A percentile compares a stretch with the other conserved stretches of the same genome.
Evolutionary conservation across 2,329 filamentous ascomycete species (phyloP).

Genomic region (Amesomyces nigricolor): DNA sequence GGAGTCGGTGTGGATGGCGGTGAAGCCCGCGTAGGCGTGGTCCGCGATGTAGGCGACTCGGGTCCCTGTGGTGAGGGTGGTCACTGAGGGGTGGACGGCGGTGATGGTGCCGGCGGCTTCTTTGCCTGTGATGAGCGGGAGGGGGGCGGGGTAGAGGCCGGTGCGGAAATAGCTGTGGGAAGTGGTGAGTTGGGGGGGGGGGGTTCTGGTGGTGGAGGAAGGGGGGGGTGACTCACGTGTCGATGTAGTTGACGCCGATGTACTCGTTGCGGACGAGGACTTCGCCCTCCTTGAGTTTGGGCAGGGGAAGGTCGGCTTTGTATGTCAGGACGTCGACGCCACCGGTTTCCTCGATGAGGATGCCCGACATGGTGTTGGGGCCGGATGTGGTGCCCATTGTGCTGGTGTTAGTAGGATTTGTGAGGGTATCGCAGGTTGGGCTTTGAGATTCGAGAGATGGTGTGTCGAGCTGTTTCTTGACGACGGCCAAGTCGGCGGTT

Average conservation of each 20-base stretch:
- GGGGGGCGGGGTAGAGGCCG: conserved; percentile 67
- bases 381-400: conserved; percentile 29
- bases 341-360: conserved; percentile 67
- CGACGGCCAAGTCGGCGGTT: too few species aligned
- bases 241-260: conserved; percentile 82
- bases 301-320: conserved; percentile 65
- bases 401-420: neutral
- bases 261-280: conserved; percentile 76
- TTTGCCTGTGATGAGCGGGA: conserved; percentile 72
- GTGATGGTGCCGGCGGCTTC: conserved; percentile 72
- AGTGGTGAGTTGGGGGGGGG: neutral
- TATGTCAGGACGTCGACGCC: conserved; percentile 67
- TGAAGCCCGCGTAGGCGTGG: conserved; percentile 53
- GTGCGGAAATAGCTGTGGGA: conserved; percentile 67
- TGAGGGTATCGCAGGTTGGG: too few species aligned
- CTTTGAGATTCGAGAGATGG: too few species aligned
- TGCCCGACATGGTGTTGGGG: conserved; percentile 65
- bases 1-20: conserved; percentile 46
- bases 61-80: conserved; percentile 54
- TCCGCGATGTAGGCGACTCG: conserved; percentile 63
- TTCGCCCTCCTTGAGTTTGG: conserved; percentile 60
- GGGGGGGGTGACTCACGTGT: conserved; percentile 50
- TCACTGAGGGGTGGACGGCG: conserved; percentile 10
- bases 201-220: neutral
- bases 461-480: too few species aligned